Evolutionary conservation across 345 rosid species (phyloP), one percentile per base, ranked within the genome.

Genomic region (Ceriops zippeliana): DNA sequence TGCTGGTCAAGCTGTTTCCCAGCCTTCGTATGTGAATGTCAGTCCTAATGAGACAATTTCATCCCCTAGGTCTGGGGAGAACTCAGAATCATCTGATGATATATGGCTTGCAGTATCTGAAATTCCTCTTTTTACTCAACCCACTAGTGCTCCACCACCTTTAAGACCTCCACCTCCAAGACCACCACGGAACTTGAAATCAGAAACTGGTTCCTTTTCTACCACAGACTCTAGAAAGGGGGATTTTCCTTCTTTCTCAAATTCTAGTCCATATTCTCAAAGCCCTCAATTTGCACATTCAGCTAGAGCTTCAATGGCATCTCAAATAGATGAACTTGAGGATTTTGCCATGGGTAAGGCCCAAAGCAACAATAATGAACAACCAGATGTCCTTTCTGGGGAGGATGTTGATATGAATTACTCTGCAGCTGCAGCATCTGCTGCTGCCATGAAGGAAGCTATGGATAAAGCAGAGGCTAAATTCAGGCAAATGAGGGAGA

Each of bases 391-490:
- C 70, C 75, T 79, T 69, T 75, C 79, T 69, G 78, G 75, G 73
- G 93, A 86, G 31, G 98, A 86, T 70, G 60, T 80, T 62, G 96
- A 83, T 51, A 69, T 75, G 62, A 81, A 71, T 68, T 73, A 70
- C 62, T 86, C 93, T 64, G 72, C 77, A 67, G 99, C 98, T 78
- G 96, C 87, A 52, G 89, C 91, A 72, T 89, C 98, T 73, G 92
- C 96, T 74, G 99, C 98, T 56, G 98, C 96, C 49, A 91, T 91
- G 93, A 91, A 91, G 81, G 93, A 90, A 70, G 99, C 98, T 61
- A 90, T 95, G 99, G 96, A 91, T 70, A 95, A 85, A 84, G 99
- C 98, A 53, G 92, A 91, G 84, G 96, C 92, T 6, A 95, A 91
- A 86, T 86, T 95, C 78, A 89, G 85, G 79, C 97, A 85, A 75